Evolutionary conservation across 106 monocot species (phyloP).

Genomic region (Platanthera guangdongensis): DNA sequence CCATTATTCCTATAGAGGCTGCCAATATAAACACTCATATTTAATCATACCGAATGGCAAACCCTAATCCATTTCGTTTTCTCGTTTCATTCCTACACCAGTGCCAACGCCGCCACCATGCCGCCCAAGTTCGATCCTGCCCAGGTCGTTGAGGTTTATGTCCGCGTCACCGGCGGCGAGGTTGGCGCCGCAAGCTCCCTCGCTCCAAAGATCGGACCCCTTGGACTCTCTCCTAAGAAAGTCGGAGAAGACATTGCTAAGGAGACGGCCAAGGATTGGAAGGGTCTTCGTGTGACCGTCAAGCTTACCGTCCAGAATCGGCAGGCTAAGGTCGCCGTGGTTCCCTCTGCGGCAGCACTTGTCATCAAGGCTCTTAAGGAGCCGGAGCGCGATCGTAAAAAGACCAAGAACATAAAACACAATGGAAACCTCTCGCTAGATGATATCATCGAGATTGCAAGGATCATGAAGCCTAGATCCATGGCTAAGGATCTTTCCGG

Average conservation of each 20-base stretch:
- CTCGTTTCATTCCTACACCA: background rate
- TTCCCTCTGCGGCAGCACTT: conserved; percentile 56
- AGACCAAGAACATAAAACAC: conserved; percentile 64
- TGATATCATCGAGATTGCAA: conserved; percentile 56
- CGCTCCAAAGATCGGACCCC: conserved; percentile 55
- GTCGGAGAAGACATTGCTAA: conserved; percentile 69
- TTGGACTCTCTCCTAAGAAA: conserved; percentile 63
- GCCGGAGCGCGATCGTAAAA: conserved; percentile 60
- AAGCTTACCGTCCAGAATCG: conserved; percentile 69
- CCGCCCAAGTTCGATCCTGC: conserved; percentile 58
- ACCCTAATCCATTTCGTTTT: background rate
- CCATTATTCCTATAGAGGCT: too few relatives aligned
- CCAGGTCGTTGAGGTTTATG: conserved; percentile 58
- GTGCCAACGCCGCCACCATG: conserved; percentile 16
- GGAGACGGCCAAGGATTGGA: conserved; percentile 66
- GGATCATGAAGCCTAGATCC: conserved; percentile 41
- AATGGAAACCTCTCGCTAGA: conserved; percentile 54
- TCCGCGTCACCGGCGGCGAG: conserved; percentile 62
- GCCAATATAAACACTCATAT: too few relatives aligned
- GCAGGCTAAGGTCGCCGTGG: conserved; percentile 59
- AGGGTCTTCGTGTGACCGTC: conserved; percentile 68
- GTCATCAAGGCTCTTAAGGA: conserved; percentile 68
- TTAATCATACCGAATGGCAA: background rate
- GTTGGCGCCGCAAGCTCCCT: conserved; percentile 59
- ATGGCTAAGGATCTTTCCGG: conserved; percentile 60